A percentile compares a stretch with the other conserved stretches of the same genome.
phyloP scores from a whole-genome alignment of 352 stramenopile species.

The Phytophthora litchii region DNA sequence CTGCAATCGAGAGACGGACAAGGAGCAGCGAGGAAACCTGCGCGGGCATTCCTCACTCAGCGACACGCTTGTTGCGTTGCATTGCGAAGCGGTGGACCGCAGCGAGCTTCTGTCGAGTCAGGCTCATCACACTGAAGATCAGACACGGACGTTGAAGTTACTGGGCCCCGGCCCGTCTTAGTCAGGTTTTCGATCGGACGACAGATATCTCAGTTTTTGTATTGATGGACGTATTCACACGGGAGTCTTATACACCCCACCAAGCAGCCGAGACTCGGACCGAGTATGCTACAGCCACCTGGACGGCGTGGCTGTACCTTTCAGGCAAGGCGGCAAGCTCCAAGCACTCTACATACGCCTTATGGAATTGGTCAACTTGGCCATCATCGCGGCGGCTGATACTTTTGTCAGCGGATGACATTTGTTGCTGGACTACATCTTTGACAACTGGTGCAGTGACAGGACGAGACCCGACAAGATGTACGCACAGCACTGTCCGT shows the following conservation, averaged over 20 bases:
- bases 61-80: slow-evolving; percentile 13
- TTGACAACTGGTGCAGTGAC: background rate
- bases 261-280: no score
- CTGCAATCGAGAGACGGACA: slow-evolving; percentile 2
- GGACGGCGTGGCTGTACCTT: background rate
- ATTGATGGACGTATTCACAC: no score
- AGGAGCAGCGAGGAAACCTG: slow-evolving; percentile 16
- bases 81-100: slow-evolving; percentile 1
- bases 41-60: background rate
- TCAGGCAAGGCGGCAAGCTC: background rate
- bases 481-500: no score
- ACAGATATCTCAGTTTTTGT: no score
- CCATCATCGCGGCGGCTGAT: background rate
- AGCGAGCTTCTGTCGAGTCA: slow-evolving; percentile 36
- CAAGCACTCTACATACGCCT: no score
- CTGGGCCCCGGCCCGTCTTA: background rate
- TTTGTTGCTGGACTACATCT: background rate
- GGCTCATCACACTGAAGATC: slow-evolving; percentile 7
- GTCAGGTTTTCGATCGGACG: slow-evolving; percentile 15
- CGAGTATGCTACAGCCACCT: no score
- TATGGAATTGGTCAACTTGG: slow-evolving; percentile 4
- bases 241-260: slow-evolving; percentile 1
- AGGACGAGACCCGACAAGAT: background rate
- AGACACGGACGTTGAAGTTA: slow-evolving; percentile 29
- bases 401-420: background rate